Conservation (phyloP, 306 rosid species). For the Astragalus glycyphyllos region DNA sequence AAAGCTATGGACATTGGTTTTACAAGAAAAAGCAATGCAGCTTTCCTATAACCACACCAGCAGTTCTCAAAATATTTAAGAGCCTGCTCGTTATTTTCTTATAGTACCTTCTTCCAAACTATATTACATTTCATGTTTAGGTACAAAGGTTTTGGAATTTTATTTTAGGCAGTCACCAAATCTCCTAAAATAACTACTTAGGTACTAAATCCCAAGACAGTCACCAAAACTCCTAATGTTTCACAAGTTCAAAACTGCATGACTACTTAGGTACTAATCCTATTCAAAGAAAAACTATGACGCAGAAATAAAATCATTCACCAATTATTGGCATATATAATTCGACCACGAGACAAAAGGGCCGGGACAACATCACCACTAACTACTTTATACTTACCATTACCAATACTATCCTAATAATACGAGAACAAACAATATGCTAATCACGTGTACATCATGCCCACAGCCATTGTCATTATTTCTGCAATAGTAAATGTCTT, state of each 20-base stretch:
- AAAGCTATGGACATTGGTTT: constrained; percentile 46
- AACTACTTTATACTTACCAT: no score
- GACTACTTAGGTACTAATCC: constrained; percentile 21
- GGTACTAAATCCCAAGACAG: constrained; percentile 20
- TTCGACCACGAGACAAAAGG: constrained; percentile 26
- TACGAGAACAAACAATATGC: background rate
- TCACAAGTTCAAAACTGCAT: constrained; percentile 4
- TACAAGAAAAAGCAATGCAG: constrained; percentile 48
- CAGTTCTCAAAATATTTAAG: constrained; percentile 47
- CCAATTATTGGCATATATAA: constrained; percentile 37
- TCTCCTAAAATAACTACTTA: constrained; percentile 25
- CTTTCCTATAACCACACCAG: constrained; percentile 50
- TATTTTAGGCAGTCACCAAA: constrained; percentile 4
- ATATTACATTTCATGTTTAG: constrained; percentile 28
- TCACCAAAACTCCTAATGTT: constrained; percentile 13
- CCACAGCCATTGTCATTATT: background rate
- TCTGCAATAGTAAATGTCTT: constrained; percentile 4
- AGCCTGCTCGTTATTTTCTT: constrained; percentile 42
- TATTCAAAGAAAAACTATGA: constrained; percentile 2
- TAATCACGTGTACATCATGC: background rate
- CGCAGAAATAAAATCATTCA: constrained; percentile 8
- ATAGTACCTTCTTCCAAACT: constrained; percentile 35
- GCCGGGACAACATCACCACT: background rate
- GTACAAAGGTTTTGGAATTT: constrained; percentile 10
- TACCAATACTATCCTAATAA: no score